Conservation (phyloP, 192 early-diverging fungal species). For the Coemansia sp. region DNA sequence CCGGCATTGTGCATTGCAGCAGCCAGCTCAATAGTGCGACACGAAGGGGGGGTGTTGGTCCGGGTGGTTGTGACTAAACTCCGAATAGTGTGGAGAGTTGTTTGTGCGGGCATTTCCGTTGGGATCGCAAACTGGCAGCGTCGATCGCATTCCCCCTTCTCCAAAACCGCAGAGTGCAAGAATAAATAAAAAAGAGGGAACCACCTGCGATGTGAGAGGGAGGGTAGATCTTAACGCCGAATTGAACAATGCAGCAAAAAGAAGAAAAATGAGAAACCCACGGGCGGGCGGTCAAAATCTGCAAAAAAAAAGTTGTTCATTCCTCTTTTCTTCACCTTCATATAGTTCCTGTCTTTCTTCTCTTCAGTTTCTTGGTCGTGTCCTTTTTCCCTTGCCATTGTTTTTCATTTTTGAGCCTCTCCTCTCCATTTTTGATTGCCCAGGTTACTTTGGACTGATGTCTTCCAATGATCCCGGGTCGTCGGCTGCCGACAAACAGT, state of each 20-base stretch:
- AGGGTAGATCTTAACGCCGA: conserved; percentile 10
- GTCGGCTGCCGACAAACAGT: background rate
- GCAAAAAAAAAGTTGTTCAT: conserved; percentile 1
- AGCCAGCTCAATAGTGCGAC: background rate
- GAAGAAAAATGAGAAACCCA: background rate
- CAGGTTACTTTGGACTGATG: conserved; percentile 4
- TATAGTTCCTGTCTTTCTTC: conserved; percentile 13
- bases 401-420: conserved; percentile 5
- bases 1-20: conserved; percentile 15
- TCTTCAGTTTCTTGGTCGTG: background rate
- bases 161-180: background rate
- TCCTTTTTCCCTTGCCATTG: conserved; percentile 5
- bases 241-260: conserved; percentile 10
- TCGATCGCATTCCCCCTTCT: background rate
- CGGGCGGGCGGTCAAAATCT: conserved; percentile 3
- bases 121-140: conserved; percentile 5
- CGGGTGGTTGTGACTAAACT: conserved; percentile 4
- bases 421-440: conserved; percentile 11
- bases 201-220: background rate
- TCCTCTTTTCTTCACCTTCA: conserved; percentile 15
- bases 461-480: conserved; percentile 13
- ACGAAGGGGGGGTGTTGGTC: background rate
- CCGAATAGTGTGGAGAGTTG: background rate
- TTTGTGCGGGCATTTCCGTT: background rate
- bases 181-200: background rate